These are phyloP conservation scores for Fusarium sacchari DNA, from an alignment of 2,329 filamentous ascomycete genomes.

Conservation along the genomic window DNA sequence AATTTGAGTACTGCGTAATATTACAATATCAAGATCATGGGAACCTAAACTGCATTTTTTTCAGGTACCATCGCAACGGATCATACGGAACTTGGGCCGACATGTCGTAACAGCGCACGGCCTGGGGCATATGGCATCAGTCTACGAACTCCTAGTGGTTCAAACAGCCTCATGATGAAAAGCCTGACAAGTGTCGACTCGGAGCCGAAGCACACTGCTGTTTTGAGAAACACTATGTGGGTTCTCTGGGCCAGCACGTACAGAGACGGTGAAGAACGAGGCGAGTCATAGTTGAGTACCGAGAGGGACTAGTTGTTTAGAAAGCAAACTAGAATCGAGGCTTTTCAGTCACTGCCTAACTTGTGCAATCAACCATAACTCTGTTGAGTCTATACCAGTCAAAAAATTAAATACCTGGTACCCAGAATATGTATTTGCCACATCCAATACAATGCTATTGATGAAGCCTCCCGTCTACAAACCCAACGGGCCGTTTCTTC, in stretches of 20 bases:
- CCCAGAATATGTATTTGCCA: neutral
- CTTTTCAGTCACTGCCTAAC: neutral
- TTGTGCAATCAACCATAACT: neutral
- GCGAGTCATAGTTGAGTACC: slow-evolving; percentile 1
- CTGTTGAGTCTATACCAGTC: neutral
- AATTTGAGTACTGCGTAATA: neutral
- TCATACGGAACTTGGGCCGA: slow-evolving; percentile 15
- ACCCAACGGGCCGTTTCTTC: slow-evolving; percentile 1
- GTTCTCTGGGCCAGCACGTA: neutral
- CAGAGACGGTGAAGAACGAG: slow-evolving; percentile 19
- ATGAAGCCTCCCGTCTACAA: neutral
- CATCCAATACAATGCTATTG: slow-evolving; percentile 5
- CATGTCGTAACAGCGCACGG: slow-evolving; percentile 6
- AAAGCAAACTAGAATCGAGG: neutral
- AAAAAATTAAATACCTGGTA: neutral
- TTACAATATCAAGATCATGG: slow-evolving; percentile 3
- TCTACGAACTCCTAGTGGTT: neutral
- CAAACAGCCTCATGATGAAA: neutral
- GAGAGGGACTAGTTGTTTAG: neutral
- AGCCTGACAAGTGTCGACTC: neutral
- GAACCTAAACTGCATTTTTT: neutral
- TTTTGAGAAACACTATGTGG: slow-evolving; percentile 13
- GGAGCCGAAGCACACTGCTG: slow-evolving; percentile 7
- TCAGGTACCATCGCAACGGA: slow-evolving; percentile 17
- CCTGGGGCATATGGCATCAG: neutral